phyloP scores from a whole-genome alignment of 2,329 filamentous ascomycete genomes.

The Microcyclospora tardicrescens region DNA sequence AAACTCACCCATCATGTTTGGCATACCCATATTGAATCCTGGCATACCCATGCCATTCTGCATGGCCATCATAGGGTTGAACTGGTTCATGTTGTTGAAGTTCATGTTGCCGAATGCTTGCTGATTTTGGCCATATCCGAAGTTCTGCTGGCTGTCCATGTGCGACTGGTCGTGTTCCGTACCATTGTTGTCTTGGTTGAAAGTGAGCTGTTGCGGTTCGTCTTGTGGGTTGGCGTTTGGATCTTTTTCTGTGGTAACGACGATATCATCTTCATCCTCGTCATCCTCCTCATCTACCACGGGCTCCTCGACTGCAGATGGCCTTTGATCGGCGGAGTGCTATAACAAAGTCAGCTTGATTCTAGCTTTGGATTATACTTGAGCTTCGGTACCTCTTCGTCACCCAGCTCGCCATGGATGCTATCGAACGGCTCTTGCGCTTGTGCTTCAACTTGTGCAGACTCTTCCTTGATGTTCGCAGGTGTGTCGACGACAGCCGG shows the following conservation, averaged over 20 bases:
- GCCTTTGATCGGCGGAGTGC: too few species aligned
- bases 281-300: constrained; percentile 8
- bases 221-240: constrained; percentile 3
- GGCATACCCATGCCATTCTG: constrained; percentile 36
- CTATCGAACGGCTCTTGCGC: not conserved
- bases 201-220: constrained; percentile 7
- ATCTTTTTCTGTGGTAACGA: constrained; percentile 18
- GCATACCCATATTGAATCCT: constrained; percentile 34
- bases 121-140: constrained; percentile 4
- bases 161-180: constrained; percentile 9
- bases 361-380: too few species aligned
- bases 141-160: constrained; percentile 7
- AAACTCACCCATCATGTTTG: constrained; percentile 69
- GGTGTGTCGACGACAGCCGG: constrained; percentile 30
- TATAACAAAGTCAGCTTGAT: too few species aligned
- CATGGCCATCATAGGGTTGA: constrained; percentile 61
- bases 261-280: constrained; percentile 10
- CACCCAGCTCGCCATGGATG: not conserved
- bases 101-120: constrained; percentile 12
- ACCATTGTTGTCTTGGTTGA: constrained; percentile 6
- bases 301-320: constrained; percentile 1
- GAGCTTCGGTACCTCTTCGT: too few species aligned
- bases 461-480: not conserved
- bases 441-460: not conserved
- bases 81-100: constrained; percentile 37